Base-by-base conservation (phyloP, 352 stramenopile genomes). In the Phytophthora melonis region DNA sequence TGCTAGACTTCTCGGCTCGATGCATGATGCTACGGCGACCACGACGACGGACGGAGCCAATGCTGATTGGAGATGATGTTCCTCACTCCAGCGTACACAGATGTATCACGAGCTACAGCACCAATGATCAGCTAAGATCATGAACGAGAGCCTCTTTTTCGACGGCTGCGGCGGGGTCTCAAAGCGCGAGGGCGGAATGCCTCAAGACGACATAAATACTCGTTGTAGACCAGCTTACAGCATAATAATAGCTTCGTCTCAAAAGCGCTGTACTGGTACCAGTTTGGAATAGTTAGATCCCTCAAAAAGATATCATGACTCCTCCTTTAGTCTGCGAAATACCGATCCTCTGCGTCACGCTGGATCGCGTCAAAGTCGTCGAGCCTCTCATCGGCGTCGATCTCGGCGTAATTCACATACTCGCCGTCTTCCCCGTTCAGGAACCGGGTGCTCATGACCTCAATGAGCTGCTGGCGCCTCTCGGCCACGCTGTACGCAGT, bases 281-380 rank as follows among this genome's bases (percentile, higher is more conserved):
- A 21, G 36, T 18, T 13, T 43, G 13, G 11, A 18, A 25, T 25
- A 25, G 23, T 25, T 25, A 25, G 23, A 25, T 25, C 23, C 23
- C 23, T 25, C 23, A 25, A 25, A 25, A 25, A 25, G 23, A 25
- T 25, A 25, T 2, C 23, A 25, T 25, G 23, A 25, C 23, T 25
- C 23, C 23, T 25, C 23, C 23, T 14, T 43, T 6, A 43, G 41
- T 50, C 41, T 5, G 67, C 66, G 70, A 96, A 96, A 57, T 95
- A 96, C 27, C 75, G 74, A 30, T 96, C 88, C 77, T 96, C 83
- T 7, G 87, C 87, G 74, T 96, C 90, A 50, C 83, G 90, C 63
- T 94, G 75, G 57, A 93, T 87, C 69, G 87, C 74, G 5, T 82
- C 78, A 41, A 87, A 72, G 74, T 94, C 84, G 47, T 95, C 90